Evolutionary conservation across 2,329 filamentous ascomycete species (phyloP).

Genomic region (Cladophialophora chaetospira): DNA sequence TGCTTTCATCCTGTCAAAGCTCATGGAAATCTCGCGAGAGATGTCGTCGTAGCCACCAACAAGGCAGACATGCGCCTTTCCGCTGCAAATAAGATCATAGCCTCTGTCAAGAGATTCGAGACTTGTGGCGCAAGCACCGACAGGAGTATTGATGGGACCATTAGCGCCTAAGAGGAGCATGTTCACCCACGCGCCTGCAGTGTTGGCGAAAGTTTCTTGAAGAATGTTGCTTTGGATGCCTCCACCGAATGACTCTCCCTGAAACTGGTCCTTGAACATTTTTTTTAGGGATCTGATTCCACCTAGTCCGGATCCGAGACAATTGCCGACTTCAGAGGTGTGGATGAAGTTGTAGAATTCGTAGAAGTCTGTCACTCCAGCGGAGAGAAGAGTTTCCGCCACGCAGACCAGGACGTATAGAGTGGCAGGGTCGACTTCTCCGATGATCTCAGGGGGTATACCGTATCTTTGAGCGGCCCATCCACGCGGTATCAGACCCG

Average conservation of each 20-base stretch:
- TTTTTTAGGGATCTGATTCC: slow-evolving; percentile 33
- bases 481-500: slow-evolving; percentile 41
- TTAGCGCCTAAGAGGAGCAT: slow-evolving; percentile 44
- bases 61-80: slow-evolving; percentile 38
- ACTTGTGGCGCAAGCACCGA: slow-evolving; percentile 43
- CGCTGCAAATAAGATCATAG: slow-evolving; percentile 38
- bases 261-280: slow-evolving; percentile 38
- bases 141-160: slow-evolving; percentile 42
- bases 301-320: slow-evolving; percentile 40
- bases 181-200: slow-evolving; percentile 44
- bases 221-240: slow-evolving; percentile 41
- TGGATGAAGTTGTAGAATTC: slow-evolving; percentile 40
- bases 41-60: slow-evolving; percentile 43
- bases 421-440: slow-evolving; percentile 41
- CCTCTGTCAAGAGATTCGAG: slow-evolving; percentile 43
- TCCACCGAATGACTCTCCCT: slow-evolving; percentile 31
- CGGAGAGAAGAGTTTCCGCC: slow-evolving; percentile 39
- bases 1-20: slow-evolving; percentile 43
- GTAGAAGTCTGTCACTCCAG: slow-evolving; percentile 40
- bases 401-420: slow-evolving; percentile 39
- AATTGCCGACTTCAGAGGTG: slow-evolving; percentile 41
- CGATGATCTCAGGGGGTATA: slow-evolving; percentile 41
- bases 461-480: slow-evolving; percentile 42
- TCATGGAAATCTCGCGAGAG: slow-evolving; percentile 39
- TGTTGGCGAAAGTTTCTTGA: slow-evolving; percentile 42